Conservation (phyloP, 257 asterid genomes). For the Solanum rostratum region DNA sequence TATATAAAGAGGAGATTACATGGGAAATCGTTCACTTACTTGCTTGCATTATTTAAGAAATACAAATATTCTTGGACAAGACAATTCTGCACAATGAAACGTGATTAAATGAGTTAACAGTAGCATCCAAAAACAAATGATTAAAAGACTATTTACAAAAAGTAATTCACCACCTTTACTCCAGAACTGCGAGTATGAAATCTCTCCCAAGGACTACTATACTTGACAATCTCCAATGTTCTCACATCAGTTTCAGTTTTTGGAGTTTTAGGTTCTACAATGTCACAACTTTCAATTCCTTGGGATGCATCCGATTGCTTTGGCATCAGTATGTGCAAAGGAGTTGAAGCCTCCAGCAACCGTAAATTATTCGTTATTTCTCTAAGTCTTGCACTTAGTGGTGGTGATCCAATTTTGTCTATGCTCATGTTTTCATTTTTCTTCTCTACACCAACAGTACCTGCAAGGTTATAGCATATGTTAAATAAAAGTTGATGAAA, state of each 20-base stretch:
- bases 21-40: constrained; percentile 34
- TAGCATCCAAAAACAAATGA: background rate
- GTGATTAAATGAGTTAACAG: background rate
- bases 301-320: constrained; percentile 18
- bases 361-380: constrained; percentile 46
- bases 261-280: constrained; percentile 67
- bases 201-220: constrained; percentile 38
- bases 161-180: constrained; percentile 36
- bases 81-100: constrained; percentile 30
- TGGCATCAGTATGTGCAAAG: constrained; percentile 21
- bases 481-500: background rate
- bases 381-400: constrained; percentile 48
- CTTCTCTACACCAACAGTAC: constrained; percentile 10
- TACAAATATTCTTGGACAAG: constrained; percentile 50
- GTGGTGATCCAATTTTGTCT: constrained; percentile 36
- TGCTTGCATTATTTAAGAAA: constrained; percentile 66
- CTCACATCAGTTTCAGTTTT: constrained; percentile 7
- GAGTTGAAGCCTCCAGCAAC: constrained; percentile 44
- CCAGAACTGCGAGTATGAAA: constrained; percentile 45
- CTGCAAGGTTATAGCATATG: constrained; percentile 7
- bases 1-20: background rate
- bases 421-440: constrained; percentile 8
- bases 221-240: constrained; percentile 12
- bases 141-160: background rate
- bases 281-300: constrained; percentile 13